Evolutionary conservation across 768 basidiomycete species (phyloP).

Genomic region (Piloderma croceum): DNA sequence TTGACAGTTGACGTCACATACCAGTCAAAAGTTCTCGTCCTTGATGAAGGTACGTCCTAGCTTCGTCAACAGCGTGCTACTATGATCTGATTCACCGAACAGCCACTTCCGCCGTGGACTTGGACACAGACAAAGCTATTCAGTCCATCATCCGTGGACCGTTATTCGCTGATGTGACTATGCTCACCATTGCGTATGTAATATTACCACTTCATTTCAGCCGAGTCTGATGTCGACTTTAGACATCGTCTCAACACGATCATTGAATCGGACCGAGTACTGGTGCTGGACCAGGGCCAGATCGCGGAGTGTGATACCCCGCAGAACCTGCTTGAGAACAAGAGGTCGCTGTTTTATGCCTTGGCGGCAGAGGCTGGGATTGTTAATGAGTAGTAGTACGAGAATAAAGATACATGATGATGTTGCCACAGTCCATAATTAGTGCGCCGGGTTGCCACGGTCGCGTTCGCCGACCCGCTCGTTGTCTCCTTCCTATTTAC

Average conservation of each 20-base stretch:
- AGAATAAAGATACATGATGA: neutral
- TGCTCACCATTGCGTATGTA: conserved; percentile 79
- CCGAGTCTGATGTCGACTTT: conserved; percentile 2
- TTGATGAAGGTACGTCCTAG: conserved; percentile 75
- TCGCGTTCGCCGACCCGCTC: no score
- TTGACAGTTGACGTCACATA: no score
- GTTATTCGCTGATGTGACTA: conserved; percentile 72
- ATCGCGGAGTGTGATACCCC: conserved; percentile 82
- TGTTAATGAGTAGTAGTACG: conserved; percentile 2
- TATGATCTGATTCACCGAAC: conserved; percentile 5
- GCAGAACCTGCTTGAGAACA: conserved; percentile 50
- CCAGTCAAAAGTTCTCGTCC: conserved; percentile 78
- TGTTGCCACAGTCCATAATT: no score
- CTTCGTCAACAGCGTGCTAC: no score
- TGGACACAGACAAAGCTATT: conserved; percentile 85
- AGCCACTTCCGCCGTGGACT: conserved; percentile 87
- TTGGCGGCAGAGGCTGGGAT: conserved; percentile 65
- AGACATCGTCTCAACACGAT: conserved; percentile 84
- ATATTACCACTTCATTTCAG: neutral
- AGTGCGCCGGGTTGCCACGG: no score
- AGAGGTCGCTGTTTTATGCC: conserved; percentile 52
- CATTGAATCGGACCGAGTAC: conserved; percentile 70
- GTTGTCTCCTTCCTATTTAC: no score
- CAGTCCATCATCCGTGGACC: conserved; percentile 83
- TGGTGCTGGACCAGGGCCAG: conserved; percentile 77